These are phyloP conservation scores for Cutaneotrichosporon sp. DNA, from an alignment of 1,284 basidiomycete species.

Conservation along the genomic window DNA sequence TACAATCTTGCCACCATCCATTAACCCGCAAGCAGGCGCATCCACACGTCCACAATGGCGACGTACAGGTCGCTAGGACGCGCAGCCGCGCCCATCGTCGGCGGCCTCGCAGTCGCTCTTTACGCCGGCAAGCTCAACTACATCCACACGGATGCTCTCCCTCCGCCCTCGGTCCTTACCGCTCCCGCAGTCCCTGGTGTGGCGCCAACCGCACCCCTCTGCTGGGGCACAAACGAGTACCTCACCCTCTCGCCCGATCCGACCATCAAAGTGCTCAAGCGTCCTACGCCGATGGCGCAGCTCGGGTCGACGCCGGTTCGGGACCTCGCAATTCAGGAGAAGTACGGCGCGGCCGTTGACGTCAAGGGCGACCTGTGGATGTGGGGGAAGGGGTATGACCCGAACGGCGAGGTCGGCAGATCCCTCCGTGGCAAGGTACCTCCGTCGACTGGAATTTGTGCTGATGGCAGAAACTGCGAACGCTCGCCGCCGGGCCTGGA, in stretches of 20 bases:
- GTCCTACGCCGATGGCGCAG: slow-evolving; percentile 32
- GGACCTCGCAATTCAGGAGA: slow-evolving; percentile 67
- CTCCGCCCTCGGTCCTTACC: not conserved
- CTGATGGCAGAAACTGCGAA: slow-evolving; percentile 59
- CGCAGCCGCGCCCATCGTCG: slow-evolving; percentile 2
- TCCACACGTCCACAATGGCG: not conserved
- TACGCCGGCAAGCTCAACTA: slow-evolving; percentile 5
- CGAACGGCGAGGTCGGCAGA: slow-evolving; percentile 48
- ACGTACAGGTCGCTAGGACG: not conserved
- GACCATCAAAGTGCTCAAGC: slow-evolving; percentile 24
- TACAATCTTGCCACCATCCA: not conserved
- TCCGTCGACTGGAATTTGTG: no score
- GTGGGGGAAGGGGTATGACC: slow-evolving; percentile 65
- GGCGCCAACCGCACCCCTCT: slow-evolving; percentile 26
- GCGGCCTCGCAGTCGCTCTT: not conserved
- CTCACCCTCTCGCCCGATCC: slow-evolving; percentile 32
- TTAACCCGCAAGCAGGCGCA: not conserved
- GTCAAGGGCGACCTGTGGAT: slow-evolving; percentile 81
- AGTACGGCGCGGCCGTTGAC: slow-evolving; percentile 77
- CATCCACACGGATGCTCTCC: slow-evolving; percentile 11
- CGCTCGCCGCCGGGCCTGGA: slow-evolving; percentile 55
- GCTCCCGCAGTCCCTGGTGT: not conserved
- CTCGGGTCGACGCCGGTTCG: slow-evolving; percentile 57
- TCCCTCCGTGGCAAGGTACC: slow-evolving; percentile 67
- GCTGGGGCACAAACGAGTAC: slow-evolving; percentile 42